Percentiles rank a stretch among this genome's conserved stretches.
phyloP scores from a whole-genome alignment of 164 flowering plant species.

The Umbilicus rupestris region DNA sequence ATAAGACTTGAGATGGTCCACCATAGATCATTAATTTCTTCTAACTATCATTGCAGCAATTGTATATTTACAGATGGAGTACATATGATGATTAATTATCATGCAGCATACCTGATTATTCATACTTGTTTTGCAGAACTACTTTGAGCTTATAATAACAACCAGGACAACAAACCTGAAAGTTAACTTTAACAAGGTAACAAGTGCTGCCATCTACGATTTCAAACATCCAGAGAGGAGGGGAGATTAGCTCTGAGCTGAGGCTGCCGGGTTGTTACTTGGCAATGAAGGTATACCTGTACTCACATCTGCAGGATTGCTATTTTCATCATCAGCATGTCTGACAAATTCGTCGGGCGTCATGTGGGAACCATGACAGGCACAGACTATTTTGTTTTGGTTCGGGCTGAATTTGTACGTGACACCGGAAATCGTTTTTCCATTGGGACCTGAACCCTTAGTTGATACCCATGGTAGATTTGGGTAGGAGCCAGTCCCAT shows the following conservation, averaged over 20 bases:
- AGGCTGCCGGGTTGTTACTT: constrained; percentile 55
- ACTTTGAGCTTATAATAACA: too few relatives aligned
- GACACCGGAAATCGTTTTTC: constrained; percentile 86
- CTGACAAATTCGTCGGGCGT: constrained; percentile 79
- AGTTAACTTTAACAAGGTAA: too few relatives aligned
- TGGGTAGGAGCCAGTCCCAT: constrained; percentile 80
- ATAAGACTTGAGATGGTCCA: too few relatives aligned
- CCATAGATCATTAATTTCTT: too few relatives aligned
- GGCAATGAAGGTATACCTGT: constrained; percentile 34
- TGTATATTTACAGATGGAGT: too few relatives aligned
- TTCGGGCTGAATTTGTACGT: constrained; percentile 55
- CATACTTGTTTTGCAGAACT: too few relatives aligned
- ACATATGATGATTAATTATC: too few relatives aligned
- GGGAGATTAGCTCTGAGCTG: constrained; percentile 50
- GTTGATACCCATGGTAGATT: constrained; percentile 96
- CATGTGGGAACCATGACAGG: constrained; percentile 87
- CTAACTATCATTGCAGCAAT: too few relatives aligned
- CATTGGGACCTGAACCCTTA: constrained; percentile 73
- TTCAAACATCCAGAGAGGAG: too few relatives aligned
- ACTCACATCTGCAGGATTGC: constrained; percentile 26
- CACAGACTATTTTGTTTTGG: constrained; percentile 80
- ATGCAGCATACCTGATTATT: too few relatives aligned
- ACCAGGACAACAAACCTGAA: too few relatives aligned
- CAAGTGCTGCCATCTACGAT: too few relatives aligned
- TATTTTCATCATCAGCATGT: constrained; percentile 61